Evolutionary conservation across 352 stramenopile species (phyloP).

Genomic region (Peronospora farinosa): DNA sequence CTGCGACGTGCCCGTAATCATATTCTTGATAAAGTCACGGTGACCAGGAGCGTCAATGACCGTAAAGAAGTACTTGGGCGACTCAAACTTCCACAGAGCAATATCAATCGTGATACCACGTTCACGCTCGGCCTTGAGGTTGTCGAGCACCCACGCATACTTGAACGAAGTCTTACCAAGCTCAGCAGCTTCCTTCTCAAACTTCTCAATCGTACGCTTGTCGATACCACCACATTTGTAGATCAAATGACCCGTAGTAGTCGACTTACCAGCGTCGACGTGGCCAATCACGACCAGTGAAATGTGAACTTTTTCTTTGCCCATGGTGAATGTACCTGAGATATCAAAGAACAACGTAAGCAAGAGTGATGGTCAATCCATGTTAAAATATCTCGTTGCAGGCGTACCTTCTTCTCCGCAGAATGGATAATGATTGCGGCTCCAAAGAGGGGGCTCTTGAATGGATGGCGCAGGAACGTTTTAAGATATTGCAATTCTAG

Average conservation of each 20-base stretch:
- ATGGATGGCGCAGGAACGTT: slow-evolving; percentile 33
- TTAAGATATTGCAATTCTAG: slow-evolving; percentile 22
- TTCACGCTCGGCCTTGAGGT: slow-evolving; percentile 96
- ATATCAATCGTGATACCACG: slow-evolving; percentile 98
- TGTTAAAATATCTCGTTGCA: not conserved
- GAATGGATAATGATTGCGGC: slow-evolving; percentile 41
- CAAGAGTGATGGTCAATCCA: not conserved
- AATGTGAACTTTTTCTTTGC: slow-evolving; percentile 82
- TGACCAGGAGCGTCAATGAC: slow-evolving; percentile 97
- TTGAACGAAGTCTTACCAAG: slow-evolving; percentile 98
- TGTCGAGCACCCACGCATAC: slow-evolving; percentile 98
- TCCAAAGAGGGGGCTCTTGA: slow-evolving; percentile 7
- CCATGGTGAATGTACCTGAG: slow-evolving; percentile 32
- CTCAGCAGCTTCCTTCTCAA: slow-evolving; percentile 95
- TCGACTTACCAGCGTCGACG: slow-evolving; percentile 98
- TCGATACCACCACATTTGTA: slow-evolving; percentile 99
- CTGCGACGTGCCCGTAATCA: slow-evolving; percentile 98
- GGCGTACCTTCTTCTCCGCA: slow-evolving; percentile 38
- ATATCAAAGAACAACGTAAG: not conserved
- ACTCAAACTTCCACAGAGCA: slow-evolving; percentile 97
- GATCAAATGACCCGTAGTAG: slow-evolving; percentile 97
- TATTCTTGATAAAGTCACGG: slow-evolving; percentile 99
- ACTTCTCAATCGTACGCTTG: slow-evolving; percentile 97
- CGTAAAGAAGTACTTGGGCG: slow-evolving; percentile 94
- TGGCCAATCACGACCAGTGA: slow-evolving; percentile 95